Evolutionary conservation across 805 yeast species (phyloP).

Genomic region (Ogataea minuta): DNA sequence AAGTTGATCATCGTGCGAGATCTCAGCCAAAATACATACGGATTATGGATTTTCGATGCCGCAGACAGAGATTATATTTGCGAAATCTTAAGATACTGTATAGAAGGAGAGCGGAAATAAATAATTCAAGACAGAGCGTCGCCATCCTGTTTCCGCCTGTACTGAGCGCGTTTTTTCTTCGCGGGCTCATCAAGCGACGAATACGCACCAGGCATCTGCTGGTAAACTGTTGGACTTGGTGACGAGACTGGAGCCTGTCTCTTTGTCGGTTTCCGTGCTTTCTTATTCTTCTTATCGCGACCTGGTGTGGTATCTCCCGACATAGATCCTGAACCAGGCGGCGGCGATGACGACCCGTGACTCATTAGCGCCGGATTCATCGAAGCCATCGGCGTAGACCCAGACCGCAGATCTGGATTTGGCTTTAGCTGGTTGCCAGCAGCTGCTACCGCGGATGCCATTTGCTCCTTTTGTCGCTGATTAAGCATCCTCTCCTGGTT

Average conservation of each 20-base stretch:
- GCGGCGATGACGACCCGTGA: slow-evolving; percentile 8
- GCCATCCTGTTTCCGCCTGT: slow-evolving; percentile 25
- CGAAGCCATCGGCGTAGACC: slow-evolving; percentile 5
- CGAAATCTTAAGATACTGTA: slow-evolving; percentile 36
- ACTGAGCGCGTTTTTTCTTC: slow-evolving; percentile 29
- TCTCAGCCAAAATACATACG: slow-evolving; percentile 67
- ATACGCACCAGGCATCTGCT: slow-evolving; percentile 30
- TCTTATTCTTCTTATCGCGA: slow-evolving; percentile 25
- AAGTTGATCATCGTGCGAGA: slow-evolving; percentile 69
- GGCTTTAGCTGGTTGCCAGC: slow-evolving; percentile 18
- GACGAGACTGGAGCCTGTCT: slow-evolving; percentile 30
- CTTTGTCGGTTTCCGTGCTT: slow-evolving; percentile 34
- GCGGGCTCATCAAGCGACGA: slow-evolving; percentile 26
- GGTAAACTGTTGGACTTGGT: slow-evolving; percentile 27
- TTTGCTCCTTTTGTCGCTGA: slow-evolving; percentile 33
- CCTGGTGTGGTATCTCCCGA: slow-evolving; percentile 6
- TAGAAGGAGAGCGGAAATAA: slow-evolving; percentile 16
- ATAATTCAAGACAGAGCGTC: slow-evolving; percentile 1
- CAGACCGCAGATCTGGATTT: slow-evolving; percentile 3
- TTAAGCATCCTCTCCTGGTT: slow-evolving; percentile 30
- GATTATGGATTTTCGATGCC: slow-evolving; percentile 74
- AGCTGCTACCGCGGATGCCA: slow-evolving; percentile 34
- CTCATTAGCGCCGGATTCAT: slow-evolving; percentile 3
- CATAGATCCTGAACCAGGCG: slow-evolving; percentile 10
- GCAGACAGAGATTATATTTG: slow-evolving; percentile 61